phyloP scores from a whole-genome alignment of 805 yeast species.

The Spathaspora sp. region DNA sequence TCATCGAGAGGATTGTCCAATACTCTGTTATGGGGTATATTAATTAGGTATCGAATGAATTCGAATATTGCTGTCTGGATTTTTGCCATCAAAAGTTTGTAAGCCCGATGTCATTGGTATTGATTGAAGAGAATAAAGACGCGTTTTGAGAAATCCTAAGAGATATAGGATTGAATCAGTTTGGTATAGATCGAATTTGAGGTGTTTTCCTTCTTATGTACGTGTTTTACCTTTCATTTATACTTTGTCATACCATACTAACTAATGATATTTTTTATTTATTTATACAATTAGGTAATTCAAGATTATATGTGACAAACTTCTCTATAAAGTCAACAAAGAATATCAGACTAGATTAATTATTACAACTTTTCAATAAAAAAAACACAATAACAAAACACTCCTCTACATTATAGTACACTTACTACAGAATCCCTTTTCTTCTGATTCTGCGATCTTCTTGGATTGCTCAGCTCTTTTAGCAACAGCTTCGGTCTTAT shows the following conservation, averaged over 20 bases:
- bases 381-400: neutral
- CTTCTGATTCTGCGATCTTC: conserved; percentile 11
- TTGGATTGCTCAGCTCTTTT: conserved; percentile 12
- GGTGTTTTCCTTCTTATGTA: neutral
- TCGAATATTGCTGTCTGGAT: neutral
- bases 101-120: neutral
- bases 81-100: neutral
- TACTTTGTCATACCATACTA: neutral
- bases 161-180: neutral
- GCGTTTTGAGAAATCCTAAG: neutral
- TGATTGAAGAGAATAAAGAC: neutral
- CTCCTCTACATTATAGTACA: conserved; percentile 15
- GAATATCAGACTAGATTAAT: neutral
- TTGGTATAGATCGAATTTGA: neutral
- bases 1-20: neutral
- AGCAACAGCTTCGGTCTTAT: neutral
- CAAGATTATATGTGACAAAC: neutral
- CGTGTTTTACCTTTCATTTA: neutral
- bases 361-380: neutral
- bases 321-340: neutral
- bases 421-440: conserved; percentile 10
- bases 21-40: neutral
- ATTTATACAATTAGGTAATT: neutral
- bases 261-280: neutral
- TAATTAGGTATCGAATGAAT: neutral